Conservation (phyloP, 768 basidiomycete genomes). For the Trametes meyenii region DNA sequence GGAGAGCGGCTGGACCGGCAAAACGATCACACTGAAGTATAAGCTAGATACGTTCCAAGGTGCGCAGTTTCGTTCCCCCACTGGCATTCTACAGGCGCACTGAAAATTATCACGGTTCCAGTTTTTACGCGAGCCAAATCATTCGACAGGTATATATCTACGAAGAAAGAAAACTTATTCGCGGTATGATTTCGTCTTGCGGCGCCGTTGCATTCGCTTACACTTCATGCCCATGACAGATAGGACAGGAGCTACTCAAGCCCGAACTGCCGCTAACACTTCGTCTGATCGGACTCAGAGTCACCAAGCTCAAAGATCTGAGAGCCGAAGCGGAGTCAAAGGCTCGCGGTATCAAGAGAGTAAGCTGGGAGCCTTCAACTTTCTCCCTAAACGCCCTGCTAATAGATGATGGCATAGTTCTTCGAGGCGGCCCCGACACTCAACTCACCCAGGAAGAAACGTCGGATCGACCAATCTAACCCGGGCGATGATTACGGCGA, state of each 20-base stretch:
- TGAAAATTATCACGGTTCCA: constrained; percentile 30
- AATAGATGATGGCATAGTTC: constrained; percentile 46
- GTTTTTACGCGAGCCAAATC: constrained; percentile 86
- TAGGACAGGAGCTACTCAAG: constrained; percentile 79
- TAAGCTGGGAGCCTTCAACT: constrained; percentile 36
- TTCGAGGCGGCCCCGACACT: constrained; percentile 45
- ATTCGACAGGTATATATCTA: constrained; percentile 70
- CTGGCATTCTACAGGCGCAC: not conserved
- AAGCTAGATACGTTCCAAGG: constrained; percentile 92
- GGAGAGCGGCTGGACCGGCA: constrained; percentile 79
- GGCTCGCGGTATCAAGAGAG: constrained; percentile 70
- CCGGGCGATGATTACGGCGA: constrained; percentile 4
- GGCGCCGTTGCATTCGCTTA: too few species aligned
- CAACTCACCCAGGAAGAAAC: constrained; percentile 28
- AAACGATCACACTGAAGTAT: constrained; percentile 89
- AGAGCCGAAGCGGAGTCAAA: constrained; percentile 43
- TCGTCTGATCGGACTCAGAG: constrained; percentile 83
- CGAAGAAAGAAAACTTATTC: constrained; percentile 79
- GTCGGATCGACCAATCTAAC: not conserved
- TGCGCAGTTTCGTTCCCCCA: constrained; percentile 25
- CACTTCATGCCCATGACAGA: constrained; percentile 40
- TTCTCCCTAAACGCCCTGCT: not conserved
- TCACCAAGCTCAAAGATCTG: constrained; percentile 89
- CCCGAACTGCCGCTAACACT: constrained; percentile 80
- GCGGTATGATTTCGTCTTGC: constrained; percentile 47